These are phyloP conservation scores for Populus davidiana DNA, from an alignment of 345 rosid genomes.

Conservation along the genomic window DNA sequence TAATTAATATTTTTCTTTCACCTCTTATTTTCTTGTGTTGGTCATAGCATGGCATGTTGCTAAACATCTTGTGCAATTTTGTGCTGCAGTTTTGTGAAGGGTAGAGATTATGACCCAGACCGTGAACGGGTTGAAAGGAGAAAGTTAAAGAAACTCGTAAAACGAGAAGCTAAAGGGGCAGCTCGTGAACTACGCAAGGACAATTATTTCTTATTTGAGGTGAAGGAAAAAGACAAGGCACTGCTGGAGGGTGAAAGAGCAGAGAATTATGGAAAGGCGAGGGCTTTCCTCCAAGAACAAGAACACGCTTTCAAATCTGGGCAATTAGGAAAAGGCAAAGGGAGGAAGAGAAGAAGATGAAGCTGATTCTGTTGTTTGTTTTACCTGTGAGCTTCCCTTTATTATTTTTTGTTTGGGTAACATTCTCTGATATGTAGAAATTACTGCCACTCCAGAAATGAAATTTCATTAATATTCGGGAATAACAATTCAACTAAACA, in stretches of 20 bases:
- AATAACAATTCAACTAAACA: too few species aligned
- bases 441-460: neutral
- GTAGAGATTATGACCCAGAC: conserved; percentile 94
- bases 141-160: conserved; percentile 57
- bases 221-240: conserved; percentile 61
- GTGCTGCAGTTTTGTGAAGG: conserved; percentile 74
- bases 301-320: conserved; percentile 86
- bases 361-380: neutral
- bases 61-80: conserved; percentile 11
- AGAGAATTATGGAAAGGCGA: conserved; percentile 64
- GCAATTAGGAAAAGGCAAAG: conserved; percentile 80
- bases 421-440: neutral
- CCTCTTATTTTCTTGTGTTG: neutral
- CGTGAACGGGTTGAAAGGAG: conserved; percentile 60
- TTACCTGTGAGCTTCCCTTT: neutral
- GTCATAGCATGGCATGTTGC: neutral
- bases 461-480: neutral
- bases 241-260: conserved; percentile 51
- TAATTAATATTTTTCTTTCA: conserved; percentile 22
- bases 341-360: conserved; percentile 56
- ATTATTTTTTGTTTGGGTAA: neutral
- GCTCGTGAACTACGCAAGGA: conserved; percentile 86
- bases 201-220: conserved; percentile 46
- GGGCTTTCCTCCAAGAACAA: conserved; percentile 90
- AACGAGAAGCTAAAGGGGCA: conserved; percentile 67